A percentile compares a stretch with the other conserved stretches of the same genome.
These are phyloP conservation scores for Psophocarpus tetragonolobus DNA, from an alignment of 306 rosid species.

Conservation along the genomic window DNA sequence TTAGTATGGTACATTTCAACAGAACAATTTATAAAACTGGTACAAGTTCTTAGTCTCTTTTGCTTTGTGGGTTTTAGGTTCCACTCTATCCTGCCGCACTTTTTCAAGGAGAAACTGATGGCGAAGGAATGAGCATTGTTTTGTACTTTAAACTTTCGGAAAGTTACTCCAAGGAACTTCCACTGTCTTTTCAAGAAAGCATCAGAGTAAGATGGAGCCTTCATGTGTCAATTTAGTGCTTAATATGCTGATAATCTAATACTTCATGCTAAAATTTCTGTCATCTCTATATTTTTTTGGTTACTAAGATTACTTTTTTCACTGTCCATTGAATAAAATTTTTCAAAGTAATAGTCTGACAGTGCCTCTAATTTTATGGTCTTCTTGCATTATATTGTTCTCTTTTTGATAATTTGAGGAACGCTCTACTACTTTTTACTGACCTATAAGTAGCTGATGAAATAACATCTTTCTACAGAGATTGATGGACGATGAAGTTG, in stretches of 20 bases:
- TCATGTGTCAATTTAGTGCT: constrained; percentile 23
- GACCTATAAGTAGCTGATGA: constrained; percentile 23
- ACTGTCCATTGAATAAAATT: background rate
- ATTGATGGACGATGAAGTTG: constrained; percentile 87
- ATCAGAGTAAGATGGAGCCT: constrained; percentile 69
- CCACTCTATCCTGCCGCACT: constrained; percentile 81
- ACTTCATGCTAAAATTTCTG: background rate
- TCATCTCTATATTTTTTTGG: background rate
- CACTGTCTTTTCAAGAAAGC: constrained; percentile 75
- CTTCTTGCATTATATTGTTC: background rate
- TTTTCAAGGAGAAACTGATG: constrained; percentile 93
- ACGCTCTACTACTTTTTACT: background rate
- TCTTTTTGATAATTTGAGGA: constrained; percentile 15
- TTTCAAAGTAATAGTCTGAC: background rate
- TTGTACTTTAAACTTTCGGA: constrained; percentile 94
- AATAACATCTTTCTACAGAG: constrained; percentile 50
- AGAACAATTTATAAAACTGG: background rate
- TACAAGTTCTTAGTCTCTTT: constrained; percentile 23
- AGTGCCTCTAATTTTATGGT: background rate
- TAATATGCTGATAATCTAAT: background rate
- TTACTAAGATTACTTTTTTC: background rate
- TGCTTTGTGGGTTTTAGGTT: constrained; percentile 55
- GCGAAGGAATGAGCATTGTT: constrained; percentile 91
- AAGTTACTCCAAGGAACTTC: constrained; percentile 76
- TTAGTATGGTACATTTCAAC: background rate